Evolutionary conservation across 2,329 filamentous ascomycete genomes (phyloP), one percentile per base, ranked within the genome.

Genomic region (Neofusicoccum cordaticola): DNA sequence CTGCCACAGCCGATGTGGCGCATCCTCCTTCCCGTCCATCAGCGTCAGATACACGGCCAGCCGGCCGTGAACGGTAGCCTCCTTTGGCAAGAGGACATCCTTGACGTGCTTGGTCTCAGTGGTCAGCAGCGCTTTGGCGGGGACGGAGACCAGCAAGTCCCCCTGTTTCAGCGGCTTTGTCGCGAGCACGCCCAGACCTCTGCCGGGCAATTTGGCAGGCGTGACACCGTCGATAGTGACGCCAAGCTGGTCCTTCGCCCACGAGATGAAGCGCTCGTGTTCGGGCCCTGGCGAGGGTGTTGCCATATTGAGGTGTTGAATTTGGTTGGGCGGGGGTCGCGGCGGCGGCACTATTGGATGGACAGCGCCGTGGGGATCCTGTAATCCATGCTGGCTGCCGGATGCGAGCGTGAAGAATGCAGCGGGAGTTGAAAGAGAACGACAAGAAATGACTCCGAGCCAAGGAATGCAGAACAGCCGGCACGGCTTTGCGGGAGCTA

Each of bases 171-270:
- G 83, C 13, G 84, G 79, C 34, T 84, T 83, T 12, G 86, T 88
- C 4, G 92, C 89, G 58, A 93, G 83, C 64, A 97, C 87, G 52
- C 93, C 93, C 62, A 95, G 84, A 34, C 93, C 93, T 63, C 90
- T 84, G 1, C 88, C 90, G 5, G 88, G 85, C 15, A 96, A 87
- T 44, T 81, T 81, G 45, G 86, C 83, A 4, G 92, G 88, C 2
- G 81, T 80, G 53, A 96, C 86, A 34, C 88, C 88, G 70, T 89
- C 83, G 68, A 92, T 84, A 41, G 83, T 77, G 34, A 96, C 84
- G 13, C 90, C 90, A 60, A 60, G 56, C 65, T 86, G 83, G 1
- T 78, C 76, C 48, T 81, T 74, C 1, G 90, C 89, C 91, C 92
- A 96, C 66, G 82, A 71, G 2, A 89, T 81, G 66, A 96, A 90